These are phyloP conservation scores for Senecio squalidus DNA, from an alignment of 140 eudicot genomes.

Conservation along the genomic window DNA sequence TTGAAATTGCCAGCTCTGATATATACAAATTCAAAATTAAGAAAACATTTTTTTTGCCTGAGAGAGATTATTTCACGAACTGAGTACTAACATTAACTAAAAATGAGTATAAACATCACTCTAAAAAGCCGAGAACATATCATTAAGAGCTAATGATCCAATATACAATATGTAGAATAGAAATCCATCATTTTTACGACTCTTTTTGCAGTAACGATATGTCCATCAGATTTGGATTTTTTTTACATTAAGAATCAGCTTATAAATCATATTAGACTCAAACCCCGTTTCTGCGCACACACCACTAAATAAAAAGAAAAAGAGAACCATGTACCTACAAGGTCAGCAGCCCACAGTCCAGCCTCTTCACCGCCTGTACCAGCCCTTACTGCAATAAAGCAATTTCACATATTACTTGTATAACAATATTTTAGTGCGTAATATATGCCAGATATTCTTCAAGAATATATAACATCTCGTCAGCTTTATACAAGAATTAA, in stretches of 20 bases:
- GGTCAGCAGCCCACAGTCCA: conserved; percentile 99
- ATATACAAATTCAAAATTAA: neutral
- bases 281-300: conserved; percentile 10
- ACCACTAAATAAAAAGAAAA: conserved; percentile 16
- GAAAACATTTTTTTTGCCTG: neutral
- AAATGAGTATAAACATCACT: neutral
- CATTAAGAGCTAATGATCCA: neutral
- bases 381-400: conserved; percentile 75
- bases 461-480: neutral
- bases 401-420: conserved; percentile 4
- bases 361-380: conserved; percentile 99
- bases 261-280: neutral
- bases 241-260: neutral
- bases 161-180: neutral
- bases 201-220: conserved; percentile 3
- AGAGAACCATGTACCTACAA: conserved; percentile 91
- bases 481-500: conserved; percentile 12
- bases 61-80: neutral
- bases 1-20: too few relatives aligned
- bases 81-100: neutral
- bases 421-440: neutral
- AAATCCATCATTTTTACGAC: neutral
- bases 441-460: neutral
- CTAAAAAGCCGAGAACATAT: neutral
- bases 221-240: neutral